These are phyloP conservation scores for Pythium coloratum DNA, from an alignment of 352 stramenopile species.

Conservation along the genomic window DNA sequence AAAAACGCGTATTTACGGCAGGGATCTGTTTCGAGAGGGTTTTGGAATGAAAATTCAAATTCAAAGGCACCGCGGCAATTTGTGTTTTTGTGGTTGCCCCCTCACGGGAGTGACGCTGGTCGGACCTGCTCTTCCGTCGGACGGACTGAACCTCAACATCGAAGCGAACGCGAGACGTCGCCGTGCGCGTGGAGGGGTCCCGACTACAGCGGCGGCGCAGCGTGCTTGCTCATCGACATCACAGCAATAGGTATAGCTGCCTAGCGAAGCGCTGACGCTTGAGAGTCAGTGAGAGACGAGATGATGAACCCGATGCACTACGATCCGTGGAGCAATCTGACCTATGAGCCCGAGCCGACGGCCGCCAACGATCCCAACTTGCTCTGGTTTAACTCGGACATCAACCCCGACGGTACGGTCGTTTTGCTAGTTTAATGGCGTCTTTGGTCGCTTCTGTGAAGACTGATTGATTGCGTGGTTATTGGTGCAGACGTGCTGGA, in stretches of 20 bases:
- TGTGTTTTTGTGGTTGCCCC: constrained; percentile 7
- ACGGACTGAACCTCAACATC: constrained; percentile 28
- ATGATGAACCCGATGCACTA: constrained; percentile 23
- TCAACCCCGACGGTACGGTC: constrained; percentile 54
- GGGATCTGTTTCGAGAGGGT: constrained; percentile 14
- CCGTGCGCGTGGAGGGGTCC: not conserved
- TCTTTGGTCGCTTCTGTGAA: not conserved
- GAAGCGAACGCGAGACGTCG: constrained; percentile 1
- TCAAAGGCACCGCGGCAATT: constrained; percentile 27
- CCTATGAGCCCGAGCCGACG: constrained; percentile 25
- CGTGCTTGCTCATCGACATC: not conserved
- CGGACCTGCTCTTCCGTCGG: constrained; percentile 8
- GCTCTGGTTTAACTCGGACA: constrained; percentile 67
- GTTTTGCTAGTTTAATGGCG: not conserved
- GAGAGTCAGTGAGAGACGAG: not conserved
- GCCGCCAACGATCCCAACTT: constrained; percentile 26
- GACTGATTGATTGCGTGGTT: not conserved
- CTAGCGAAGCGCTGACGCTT: not conserved
- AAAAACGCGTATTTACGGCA: constrained; percentile 25
- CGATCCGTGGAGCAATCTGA: constrained; percentile 30
- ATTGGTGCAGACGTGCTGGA: constrained; percentile 64
- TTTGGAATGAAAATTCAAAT: constrained; percentile 30
- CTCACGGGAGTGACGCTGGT: constrained; percentile 4
- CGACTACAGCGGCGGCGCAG: not conserved
- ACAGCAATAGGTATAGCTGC: not conserved